Evolutionary conservation across 2,329 filamentous ascomycete genomes (phyloP).

Genomic region (Xylariaceae sp.): DNA sequence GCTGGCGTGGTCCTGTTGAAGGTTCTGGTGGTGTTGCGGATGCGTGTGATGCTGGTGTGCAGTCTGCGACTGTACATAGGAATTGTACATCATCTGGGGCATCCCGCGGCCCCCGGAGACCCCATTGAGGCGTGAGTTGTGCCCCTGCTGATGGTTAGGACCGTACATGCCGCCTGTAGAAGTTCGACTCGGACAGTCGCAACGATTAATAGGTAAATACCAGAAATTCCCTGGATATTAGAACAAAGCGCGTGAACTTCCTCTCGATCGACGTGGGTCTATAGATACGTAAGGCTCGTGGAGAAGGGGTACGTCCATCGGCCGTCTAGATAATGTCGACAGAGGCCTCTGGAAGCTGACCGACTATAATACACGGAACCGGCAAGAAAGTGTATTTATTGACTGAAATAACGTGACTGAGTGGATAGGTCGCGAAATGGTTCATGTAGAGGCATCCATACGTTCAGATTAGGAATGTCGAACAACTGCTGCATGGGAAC

Average conservation of each 20-base stretch:
- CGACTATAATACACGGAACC: conserved; percentile 10
- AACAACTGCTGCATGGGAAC: conserved; percentile 27
- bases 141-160: conserved; percentile 65
- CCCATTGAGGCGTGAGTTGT: conserved; percentile 72
- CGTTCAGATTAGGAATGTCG: conserved; percentile 27
- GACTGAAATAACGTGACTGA: conserved; percentile 27
- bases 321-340: conserved; percentile 38
- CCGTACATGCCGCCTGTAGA: conserved; percentile 60
- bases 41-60: conserved; percentile 57
- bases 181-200: conserved; percentile 1
- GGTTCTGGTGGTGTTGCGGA: conserved; percentile 56
- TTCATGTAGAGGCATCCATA: conserved; percentile 27
- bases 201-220: conserved; percentile 30
- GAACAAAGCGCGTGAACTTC: conserved; percentile 35
- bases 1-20: conserved; percentile 54
- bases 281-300: conserved; percentile 54
- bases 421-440: conserved; percentile 20
- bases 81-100: conserved; percentile 60
- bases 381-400: conserved; percentile 3
- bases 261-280: conserved; percentile 41
- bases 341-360: conserved; percentile 11
- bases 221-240: not conserved
- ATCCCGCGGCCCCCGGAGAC: conserved; percentile 54
- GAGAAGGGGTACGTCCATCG: conserved; percentile 61
- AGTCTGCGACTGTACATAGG: conserved; percentile 37